Percentiles rank a stretch among this genome's conserved stretches.
Evolutionary conservation across 1,284 basidiomycete genomes (phyloP).

Genomic region (Clitocybe nebularis): DNA sequence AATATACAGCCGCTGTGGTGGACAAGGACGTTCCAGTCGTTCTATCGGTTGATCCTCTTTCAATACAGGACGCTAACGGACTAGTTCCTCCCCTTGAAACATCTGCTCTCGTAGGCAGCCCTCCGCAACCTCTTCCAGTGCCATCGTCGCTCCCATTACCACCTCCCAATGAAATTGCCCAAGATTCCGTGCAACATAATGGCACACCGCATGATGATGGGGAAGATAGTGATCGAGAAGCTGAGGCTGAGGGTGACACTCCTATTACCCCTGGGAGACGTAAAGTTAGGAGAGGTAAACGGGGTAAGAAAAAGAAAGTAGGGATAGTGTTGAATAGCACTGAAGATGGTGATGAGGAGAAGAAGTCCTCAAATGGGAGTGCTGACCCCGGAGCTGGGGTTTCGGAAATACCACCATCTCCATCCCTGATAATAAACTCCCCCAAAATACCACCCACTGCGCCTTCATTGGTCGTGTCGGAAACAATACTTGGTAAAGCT

Average conservation of each 20-base stretch:
- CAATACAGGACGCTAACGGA: no score
- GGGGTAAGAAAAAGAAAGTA: conserved; percentile 44
- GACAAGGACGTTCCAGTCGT: not conserved
- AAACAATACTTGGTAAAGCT: conserved; percentile 66
- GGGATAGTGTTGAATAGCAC: conserved; percentile 14
- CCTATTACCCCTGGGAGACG: conserved; percentile 42
- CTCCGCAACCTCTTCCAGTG: no score
- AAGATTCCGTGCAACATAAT: not conserved
- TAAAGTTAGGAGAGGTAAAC: conserved; percentile 39
- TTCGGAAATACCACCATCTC: conserved; percentile 15
- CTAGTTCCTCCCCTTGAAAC: no score
- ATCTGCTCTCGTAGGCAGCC: no score
- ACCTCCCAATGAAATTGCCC: not conserved
- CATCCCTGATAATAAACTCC: conserved; percentile 29
- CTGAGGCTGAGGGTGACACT: conserved; percentile 36
- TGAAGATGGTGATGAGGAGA: conserved; percentile 19
- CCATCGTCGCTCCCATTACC: no score
- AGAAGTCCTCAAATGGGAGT: conserved; percentile 7
- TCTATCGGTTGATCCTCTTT: no score
- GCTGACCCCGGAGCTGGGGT: conserved; percentile 10
- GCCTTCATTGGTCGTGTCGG: conserved; percentile 63
- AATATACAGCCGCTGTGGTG: not conserved
- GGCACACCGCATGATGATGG: conserved; percentile 26
- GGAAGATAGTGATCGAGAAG: conserved; percentile 62
- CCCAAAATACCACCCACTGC: conserved; percentile 20